A percentile compares a stretch with the other conserved stretches of the same genome.
Evolutionary conservation across 768 basidiomycete genomes (phyloP).

Genomic region (Macrocybe gigantea): DNA sequence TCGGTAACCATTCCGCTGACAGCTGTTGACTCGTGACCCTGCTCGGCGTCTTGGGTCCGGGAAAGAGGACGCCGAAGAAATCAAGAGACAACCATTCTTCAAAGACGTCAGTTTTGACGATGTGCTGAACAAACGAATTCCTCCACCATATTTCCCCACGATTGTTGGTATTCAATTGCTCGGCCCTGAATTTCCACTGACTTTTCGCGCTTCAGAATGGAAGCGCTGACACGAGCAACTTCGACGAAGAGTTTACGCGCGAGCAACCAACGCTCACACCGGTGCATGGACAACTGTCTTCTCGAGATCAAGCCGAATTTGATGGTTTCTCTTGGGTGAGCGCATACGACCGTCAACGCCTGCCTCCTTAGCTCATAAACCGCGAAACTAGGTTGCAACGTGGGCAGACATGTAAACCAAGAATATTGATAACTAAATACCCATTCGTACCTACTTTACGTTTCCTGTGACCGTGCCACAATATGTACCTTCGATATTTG

Average conservation of each 20-base stretch:
- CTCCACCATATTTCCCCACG: conserved; percentile 94
- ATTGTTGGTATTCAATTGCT: conserved; percentile 54
- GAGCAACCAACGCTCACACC: conserved; percentile 98
- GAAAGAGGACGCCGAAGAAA: conserved; percentile 92
- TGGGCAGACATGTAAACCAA: conserved; percentile 53
- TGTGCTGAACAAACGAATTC: conserved; percentile 94
- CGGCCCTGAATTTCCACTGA: conserved; percentile 8
- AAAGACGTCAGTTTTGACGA: conserved; percentile 97
- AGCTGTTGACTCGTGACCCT: conserved; percentile 94
- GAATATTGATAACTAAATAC: conserved; percentile 8
- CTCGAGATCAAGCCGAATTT: conserved; percentile 92
- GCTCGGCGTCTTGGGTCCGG: conserved; percentile 84
- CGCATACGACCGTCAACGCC: background rate
- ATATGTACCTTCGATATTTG: conserved; percentile 29
- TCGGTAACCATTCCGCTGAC: background rate
- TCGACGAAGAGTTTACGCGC: conserved; percentile 94
- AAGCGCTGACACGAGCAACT: conserved; percentile 86
- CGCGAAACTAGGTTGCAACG: conserved; percentile 32
- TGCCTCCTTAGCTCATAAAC: background rate
- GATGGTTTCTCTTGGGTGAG: conserved; percentile 93
- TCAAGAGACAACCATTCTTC: conserved; percentile 98
- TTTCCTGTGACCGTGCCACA: conserved; percentile 14
- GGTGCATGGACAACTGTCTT: conserved; percentile 88
- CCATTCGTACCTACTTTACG: conserved; percentile 11
- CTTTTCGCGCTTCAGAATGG: conserved; percentile 48